phyloP scores from a whole-genome alignment of 306 rosid species.

The Vigna hirtella region DNA sequence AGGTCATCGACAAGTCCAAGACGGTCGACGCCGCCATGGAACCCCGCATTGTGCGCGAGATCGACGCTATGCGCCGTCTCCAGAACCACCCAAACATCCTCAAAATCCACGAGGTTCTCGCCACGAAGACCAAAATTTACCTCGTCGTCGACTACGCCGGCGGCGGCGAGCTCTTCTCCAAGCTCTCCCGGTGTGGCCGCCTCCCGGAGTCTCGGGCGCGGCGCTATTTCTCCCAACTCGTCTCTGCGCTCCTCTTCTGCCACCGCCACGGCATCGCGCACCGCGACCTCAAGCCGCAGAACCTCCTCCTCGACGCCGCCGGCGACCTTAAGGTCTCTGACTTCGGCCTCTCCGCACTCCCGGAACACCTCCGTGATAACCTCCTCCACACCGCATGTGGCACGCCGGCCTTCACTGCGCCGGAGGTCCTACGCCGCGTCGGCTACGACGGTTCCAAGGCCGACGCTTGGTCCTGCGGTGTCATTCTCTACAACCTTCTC shows the following conservation, averaged over 20 bases:
- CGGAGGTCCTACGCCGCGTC: slow-evolving; percentile 68
- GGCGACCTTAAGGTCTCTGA: slow-evolving; percentile 84
- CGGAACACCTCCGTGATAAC: slow-evolving; percentile 75
- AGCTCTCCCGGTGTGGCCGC: slow-evolving; percentile 59
- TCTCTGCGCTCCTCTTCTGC: slow-evolving; percentile 78
- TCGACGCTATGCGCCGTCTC: slow-evolving; percentile 87
- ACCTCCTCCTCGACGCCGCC: slow-evolving; percentile 69
- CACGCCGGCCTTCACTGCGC: slow-evolving; percentile 90
- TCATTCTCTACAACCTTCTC: slow-evolving; percentile 73
- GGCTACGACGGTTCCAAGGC: slow-evolving; percentile 83
- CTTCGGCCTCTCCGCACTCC: slow-evolving; percentile 89
- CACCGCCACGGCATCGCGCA: slow-evolving; percentile 83
- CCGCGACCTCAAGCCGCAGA: slow-evolving; percentile 93
- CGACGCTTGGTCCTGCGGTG: slow-evolving; percentile 96
- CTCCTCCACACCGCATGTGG: slow-evolving; percentile 92
- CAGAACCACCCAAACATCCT: slow-evolving; percentile 80
- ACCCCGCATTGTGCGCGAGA: slow-evolving; percentile 76
- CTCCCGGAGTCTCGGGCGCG: slow-evolving; percentile 61
- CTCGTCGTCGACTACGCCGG: slow-evolving; percentile 81
- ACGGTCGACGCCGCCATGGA: slow-evolving; percentile 72
- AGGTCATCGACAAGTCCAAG: slow-evolving; percentile 75
- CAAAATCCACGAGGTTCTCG: slow-evolving; percentile 82
- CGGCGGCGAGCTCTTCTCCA: slow-evolving; percentile 83
- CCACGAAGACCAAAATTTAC: slow-evolving; percentile 83
- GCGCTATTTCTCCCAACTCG: slow-evolving; percentile 76